Percentiles rank a stretch among this genome's conserved stretches.
Evolutionary conservation across 306 rosid species (phyloP).

Genomic region (Casuarina glauca): DNA sequence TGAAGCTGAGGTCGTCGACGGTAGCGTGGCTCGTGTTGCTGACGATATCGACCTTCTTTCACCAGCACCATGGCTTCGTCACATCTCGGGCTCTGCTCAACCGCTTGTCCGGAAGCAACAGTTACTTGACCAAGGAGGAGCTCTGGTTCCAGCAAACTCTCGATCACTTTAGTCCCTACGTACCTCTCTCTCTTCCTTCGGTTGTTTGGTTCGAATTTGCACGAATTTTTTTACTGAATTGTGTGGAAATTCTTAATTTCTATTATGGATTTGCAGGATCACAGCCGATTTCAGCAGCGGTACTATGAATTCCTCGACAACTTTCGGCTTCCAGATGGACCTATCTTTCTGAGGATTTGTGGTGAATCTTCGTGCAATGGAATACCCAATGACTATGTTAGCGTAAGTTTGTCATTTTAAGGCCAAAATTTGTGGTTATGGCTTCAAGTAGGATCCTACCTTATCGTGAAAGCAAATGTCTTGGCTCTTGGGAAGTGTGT

Average conservation of each 20-base stretch:
- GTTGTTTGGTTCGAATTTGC: not conserved
- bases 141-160: slow-evolving; percentile 76
- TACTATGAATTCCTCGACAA: slow-evolving; percentile 83
- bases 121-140: slow-evolving; percentile 49
- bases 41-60: slow-evolving; percentile 31
- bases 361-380: slow-evolving; percentile 74
- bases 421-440: slow-evolving; percentile 12
- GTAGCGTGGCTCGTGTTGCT: slow-evolving; percentile 29
- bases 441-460: slow-evolving; percentile 2
- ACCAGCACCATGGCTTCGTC: slow-evolving; percentile 23
- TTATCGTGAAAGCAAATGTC: too few relatives aligned
- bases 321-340: slow-evolving; percentile 76
- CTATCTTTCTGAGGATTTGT: slow-evolving; percentile 69
- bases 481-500: too few relatives aligned
- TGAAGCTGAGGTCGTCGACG: slow-evolving; percentile 23
- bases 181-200: slow-evolving; percentile 23
- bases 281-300: slow-evolving; percentile 71
- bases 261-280: slow-evolving; percentile 54
- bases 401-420: slow-evolving; percentile 44
- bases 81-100: slow-evolving; percentile 46
- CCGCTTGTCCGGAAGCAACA: slow-evolving; percentile 33
- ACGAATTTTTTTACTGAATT: not conserved
- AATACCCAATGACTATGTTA: slow-evolving; percentile 65
- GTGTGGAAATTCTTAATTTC: not conserved
- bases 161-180: slow-evolving; percentile 84